Evolutionary conservation across 306 rosid species (phyloP), one percentile per base, ranked within the genome.

Genomic region (Fagus sylvatica): DNA sequence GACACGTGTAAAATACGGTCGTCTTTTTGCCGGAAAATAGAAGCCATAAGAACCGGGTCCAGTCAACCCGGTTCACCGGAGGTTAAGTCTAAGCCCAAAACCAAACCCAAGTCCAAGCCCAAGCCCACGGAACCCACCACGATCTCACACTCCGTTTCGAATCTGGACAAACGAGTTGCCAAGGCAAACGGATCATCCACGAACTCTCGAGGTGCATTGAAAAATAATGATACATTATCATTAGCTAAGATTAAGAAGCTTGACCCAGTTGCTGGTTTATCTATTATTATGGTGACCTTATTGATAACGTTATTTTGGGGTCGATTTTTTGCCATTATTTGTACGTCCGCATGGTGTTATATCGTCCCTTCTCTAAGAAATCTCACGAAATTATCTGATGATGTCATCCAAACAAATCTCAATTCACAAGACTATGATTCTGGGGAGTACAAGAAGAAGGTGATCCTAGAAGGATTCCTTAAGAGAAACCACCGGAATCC

Each of bases 261-360:
- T 80, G 89, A 78, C 70, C 36, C 86, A 28, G 33, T 84, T 8
- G 82, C 87, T 7, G 97, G 91, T 8, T 67, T 90, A 85, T 87
- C 91, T 2, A 73, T 85, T 1, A 54, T 92, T 5, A 49, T 72
- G 74, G 90, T 90, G 43, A 92, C 89, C 1, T 72, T 92, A 72
- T 57, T 87, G 6, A 84, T 90, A 17, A 79, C 84, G 89, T 5
- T 85, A 40, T 2, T 88, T 13, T 90, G 93, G 89, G 97, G 97
- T 55, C 88, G 95, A 55, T 19, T 90, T 7, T 88, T 89, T 73
- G 97, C 97, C 5, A 84, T 92, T 13, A 82, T 90, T 2, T 88
- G 89, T 66, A 92, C 95, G 71, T 86, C 89, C 10, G 89, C 87
- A 9, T 92, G 93, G 95, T 55, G 88, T 3, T 92, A 88, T 49